phyloP scores from a whole-genome alignment of 2,329 filamentous ascomycete genomes.

The Hysterium pulicare region DNA sequence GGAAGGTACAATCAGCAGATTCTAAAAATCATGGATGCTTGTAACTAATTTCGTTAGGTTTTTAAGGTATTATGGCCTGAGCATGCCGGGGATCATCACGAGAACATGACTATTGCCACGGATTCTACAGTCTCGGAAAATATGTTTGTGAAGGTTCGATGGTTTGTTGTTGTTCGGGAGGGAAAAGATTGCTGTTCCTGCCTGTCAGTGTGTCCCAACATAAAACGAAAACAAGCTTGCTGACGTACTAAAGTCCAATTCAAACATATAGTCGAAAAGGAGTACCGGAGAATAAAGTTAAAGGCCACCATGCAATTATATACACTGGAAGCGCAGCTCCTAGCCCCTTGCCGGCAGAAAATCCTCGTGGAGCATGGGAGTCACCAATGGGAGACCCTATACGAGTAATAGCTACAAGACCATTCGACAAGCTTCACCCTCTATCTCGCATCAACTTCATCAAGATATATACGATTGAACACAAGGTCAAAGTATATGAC shows the following conservation, averaged over 20 bases:
- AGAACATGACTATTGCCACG: constrained; percentile 11
- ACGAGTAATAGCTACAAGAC: constrained; percentile 7
- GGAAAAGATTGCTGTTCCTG: constrained; percentile 13
- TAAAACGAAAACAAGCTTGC: background rate
- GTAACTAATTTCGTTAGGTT: constrained; percentile 4
- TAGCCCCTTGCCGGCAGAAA: constrained; percentile 2
- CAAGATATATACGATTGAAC: constrained; percentile 25
- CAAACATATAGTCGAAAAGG: constrained; percentile 18
- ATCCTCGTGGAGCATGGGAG: constrained; percentile 2
- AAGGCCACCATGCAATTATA: constrained; percentile 19
- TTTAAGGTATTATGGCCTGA: constrained; percentile 16
- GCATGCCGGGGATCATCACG: constrained; percentile 1
- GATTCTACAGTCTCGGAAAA: constrained; percentile 5
- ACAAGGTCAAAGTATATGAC: constrained; percentile 26
- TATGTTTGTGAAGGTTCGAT: constrained; percentile 14
- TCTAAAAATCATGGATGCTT: constrained; percentile 6
- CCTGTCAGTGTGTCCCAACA: constrained; percentile 12
- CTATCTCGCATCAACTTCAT: constrained; percentile 21
- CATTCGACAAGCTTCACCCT: constrained; percentile 14
- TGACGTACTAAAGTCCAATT: constrained; percentile 13
- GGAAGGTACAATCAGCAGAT: too few relatives aligned
- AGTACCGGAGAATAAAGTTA: constrained; percentile 8
- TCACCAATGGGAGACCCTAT: constrained; percentile 13
- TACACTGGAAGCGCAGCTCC: constrained; percentile 12
- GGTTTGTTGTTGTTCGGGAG: constrained; percentile 18